A percentile compares a stretch with the other conserved stretches of the same genome.
phyloP scores from a whole-genome alignment of 2,329 filamentous ascomycete species.

The Colletotrichum australisinense region DNA sequence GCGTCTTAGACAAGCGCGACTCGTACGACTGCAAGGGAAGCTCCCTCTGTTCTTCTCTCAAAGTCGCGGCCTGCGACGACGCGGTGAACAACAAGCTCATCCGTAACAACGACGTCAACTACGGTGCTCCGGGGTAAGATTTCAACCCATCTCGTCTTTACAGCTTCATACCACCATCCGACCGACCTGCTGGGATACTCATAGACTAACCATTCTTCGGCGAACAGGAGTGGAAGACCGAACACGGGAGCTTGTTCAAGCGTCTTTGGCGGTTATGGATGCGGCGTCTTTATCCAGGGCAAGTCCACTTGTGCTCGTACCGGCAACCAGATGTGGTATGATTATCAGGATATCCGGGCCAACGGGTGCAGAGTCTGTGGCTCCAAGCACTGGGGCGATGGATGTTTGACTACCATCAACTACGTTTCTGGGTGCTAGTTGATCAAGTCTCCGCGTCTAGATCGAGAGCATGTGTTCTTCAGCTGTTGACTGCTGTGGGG shows the following conservation, averaged over 20 bases:
- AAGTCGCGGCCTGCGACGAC: conserved; percentile 6
- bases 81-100: conserved; percentile 24
- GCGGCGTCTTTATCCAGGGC: conserved; percentile 15
- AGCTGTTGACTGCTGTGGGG: no score
- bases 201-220: no score
- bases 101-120: conserved; percentile 17
- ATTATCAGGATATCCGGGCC: conserved; percentile 33
- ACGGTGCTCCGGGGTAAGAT: conserved; percentile 16
- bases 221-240: not conserved
- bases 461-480: no score
- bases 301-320: conserved; percentile 32
- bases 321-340: conserved; percentile 34
- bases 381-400: conserved; percentile 31
- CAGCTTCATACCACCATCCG: no score
- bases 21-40: conserved; percentile 23
- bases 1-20: conserved; percentile 16
- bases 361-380: conserved; percentile 28
- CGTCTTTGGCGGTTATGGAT: conserved; percentile 1
- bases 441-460: no score
- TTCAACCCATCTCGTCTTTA: not conserved
- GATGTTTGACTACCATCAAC: conserved; percentile 30
- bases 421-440: not conserved
- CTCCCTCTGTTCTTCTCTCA: conserved; percentile 9
- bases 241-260: conserved; percentile 5
- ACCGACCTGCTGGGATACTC: no score